Conservation (phyloP, 139 green algal genomes). For the Bryopsis sp. region DNA sequence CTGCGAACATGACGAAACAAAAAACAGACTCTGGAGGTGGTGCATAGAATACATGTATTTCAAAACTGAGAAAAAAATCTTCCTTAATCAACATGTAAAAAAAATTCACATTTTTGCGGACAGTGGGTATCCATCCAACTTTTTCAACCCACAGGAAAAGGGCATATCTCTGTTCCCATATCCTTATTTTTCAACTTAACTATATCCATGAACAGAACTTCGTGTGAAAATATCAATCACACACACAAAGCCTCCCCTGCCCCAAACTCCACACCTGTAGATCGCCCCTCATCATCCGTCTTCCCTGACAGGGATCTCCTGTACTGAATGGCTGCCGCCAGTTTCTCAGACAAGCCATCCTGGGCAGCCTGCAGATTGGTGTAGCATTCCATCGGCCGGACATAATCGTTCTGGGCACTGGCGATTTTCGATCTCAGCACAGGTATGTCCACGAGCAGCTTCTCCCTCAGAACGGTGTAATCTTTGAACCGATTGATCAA, state of each 20-base stretch:
- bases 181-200: too few species aligned
- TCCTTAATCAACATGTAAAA: not conserved
- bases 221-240: too few species aligned
- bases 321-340: not conserved
- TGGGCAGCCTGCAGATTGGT: not conserved
- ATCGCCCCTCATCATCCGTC: not conserved
- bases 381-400: not conserved
- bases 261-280: not conserved
- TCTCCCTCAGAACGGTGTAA: not conserved
- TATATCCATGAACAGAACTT: too few species aligned
- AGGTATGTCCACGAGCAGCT: conserved; percentile 7
- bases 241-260: too few species aligned
- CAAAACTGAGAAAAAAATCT: not conserved
- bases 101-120: not conserved
- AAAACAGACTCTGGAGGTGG: conserved; percentile 4
- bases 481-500: conserved; percentile 2
- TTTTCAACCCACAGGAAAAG: not conserved
- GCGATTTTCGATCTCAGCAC: not conserved
- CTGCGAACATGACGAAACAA: not conserved
- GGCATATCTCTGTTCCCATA: too few species aligned
- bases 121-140: not conserved
- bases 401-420: not conserved
- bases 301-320: not conserved
- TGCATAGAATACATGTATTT: too few species aligned
- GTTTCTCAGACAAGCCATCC: not conserved